phyloP scores from a whole-genome alignment of 2,329 filamentous ascomycete species.

The Hypoxylon sp. region DNA sequence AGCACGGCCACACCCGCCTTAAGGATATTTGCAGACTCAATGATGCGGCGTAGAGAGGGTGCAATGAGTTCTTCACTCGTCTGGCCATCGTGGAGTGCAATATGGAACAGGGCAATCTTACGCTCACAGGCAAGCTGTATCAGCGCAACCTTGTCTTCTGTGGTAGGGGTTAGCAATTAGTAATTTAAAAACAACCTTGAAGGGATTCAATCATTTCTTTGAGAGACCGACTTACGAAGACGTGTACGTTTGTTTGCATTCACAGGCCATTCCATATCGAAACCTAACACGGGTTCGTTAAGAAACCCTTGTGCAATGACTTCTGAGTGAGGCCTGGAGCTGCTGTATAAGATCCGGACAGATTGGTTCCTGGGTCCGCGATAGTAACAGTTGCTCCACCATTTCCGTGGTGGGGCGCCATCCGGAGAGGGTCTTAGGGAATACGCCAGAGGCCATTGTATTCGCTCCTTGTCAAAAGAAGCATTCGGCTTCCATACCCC shows the following conservation, averaged over 20 bases:
- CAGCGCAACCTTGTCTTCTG: conserved; percentile 46
- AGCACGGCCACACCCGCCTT: conserved; percentile 48
- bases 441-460: conserved; percentile 47
- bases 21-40: conserved; percentile 46
- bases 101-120: conserved; percentile 50
- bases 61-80: conserved; percentile 48
- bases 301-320: conserved; percentile 45
- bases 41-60: conserved; percentile 47
- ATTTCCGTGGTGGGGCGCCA: conserved; percentile 18
- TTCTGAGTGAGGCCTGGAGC: conserved; percentile 42
- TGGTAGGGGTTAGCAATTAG: neutral
- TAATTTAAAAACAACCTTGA: no score
- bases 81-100: conserved; percentile 46
- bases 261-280: conserved; percentile 52
- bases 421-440: conserved; percentile 12
- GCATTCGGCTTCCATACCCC: conserved; percentile 4
- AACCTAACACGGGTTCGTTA: conserved; percentile 48
- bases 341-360: conserved; percentile 42
- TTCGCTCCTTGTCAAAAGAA: conserved; percentile 34
- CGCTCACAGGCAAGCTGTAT: conserved; percentile 50
- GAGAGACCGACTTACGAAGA: conserved; percentile 9
- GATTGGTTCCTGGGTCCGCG: conserved; percentile 33
- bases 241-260: conserved; percentile 21
- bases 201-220: neutral
- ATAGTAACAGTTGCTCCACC: conserved; percentile 42